Conservation (phyloP, 768 basidiomycete genomes). For the Neoboletus brunneissimus region DNA sequence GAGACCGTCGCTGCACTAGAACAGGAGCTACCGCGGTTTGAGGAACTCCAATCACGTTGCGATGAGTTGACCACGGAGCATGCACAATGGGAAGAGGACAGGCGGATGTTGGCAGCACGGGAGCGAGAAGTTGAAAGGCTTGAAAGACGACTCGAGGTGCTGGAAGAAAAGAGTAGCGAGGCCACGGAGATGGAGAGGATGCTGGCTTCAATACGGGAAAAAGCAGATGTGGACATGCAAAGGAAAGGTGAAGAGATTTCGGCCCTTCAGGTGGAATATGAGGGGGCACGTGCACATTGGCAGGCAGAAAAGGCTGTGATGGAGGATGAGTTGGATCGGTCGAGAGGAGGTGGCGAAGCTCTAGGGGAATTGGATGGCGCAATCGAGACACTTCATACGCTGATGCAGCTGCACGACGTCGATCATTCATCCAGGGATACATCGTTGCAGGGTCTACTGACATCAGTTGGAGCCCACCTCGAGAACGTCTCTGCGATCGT, state of each 20-base stretch:
- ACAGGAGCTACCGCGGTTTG: constrained; percentile 50
- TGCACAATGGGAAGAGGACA: constrained; percentile 49
- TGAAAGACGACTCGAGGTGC: constrained; percentile 41
- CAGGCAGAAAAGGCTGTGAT: constrained; percentile 46
- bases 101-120: constrained; percentile 36
- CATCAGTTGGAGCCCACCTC: constrained; percentile 51
- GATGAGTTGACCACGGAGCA: constrained; percentile 50
- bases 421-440: constrained; percentile 47
- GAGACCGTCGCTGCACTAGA: constrained; percentile 61
- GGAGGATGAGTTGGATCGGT: constrained; percentile 50
- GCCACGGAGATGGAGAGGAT: constrained; percentile 40
- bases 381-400: constrained; percentile 42
- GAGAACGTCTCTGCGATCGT: constrained; percentile 45
- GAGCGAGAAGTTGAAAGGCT: constrained; percentile 37
- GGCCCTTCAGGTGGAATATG: constrained; percentile 39
- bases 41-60: constrained; percentile 46
- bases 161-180: constrained; percentile 43
- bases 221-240: constrained; percentile 38
- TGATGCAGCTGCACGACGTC: constrained; percentile 59
- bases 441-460: constrained; percentile 47
- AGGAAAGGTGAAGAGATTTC: constrained; percentile 40
- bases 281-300: constrained; percentile 48
- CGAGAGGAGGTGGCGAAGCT: constrained; percentile 38
- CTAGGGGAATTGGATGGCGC: constrained; percentile 52
- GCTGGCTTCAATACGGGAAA: constrained; percentile 35